Base-by-base conservation (phyloP, 192 early-diverging fungal genomes). In the Coemansia sp. region DNA sequence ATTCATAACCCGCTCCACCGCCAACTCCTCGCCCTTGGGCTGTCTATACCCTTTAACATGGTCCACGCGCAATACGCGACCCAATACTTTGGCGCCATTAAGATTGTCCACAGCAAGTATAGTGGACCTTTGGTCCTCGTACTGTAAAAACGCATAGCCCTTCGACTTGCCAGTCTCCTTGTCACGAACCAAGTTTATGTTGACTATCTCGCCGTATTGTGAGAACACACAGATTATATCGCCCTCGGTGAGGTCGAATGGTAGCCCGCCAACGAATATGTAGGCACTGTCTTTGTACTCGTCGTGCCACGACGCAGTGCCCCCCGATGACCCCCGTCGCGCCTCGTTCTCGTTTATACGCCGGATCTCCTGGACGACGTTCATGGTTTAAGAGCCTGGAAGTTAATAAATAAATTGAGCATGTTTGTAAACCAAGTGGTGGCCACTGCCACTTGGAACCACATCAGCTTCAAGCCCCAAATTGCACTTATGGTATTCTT, bases 101-200 rank as follows among this genome's bases (percentile, higher is more conserved):
- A 99, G 87, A 78, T 99, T 99, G 82, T 99, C 97, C 6, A 99
- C 97, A 0, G 95, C 94, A 41, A 99, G 84, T 1, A 95, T 79
- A 4, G 96, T 98, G 63, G 90, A 91, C 61, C 93, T 77, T 74
- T 98, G 95, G 86, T 98, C 95, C 71, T 96, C 92, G 81, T 96
- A 98, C 70, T 93, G 92, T 20, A 98, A 66, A 73, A 98, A 98
- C 7, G 86, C 90, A 81, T 88, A 97, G 6, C 96, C 96, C 59
- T 90, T 92, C 49, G 90, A 88, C 71, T 92, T 91, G 27, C 95
- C 95, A 3, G 95, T 95, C 34, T 93, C 87, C 75, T 92, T 90
- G 78, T 98, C 93, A 24, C 95, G 86, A 38, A 95, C 90, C 46
- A 97, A 82, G 65, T 96, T 93, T 63, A 98, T 82, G 71, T 97